These are phyloP conservation scores for Dothideomycetidae sp. DNA, from an alignment of 2,329 filamentous ascomycete genomes.

Conservation along the genomic window DNA sequence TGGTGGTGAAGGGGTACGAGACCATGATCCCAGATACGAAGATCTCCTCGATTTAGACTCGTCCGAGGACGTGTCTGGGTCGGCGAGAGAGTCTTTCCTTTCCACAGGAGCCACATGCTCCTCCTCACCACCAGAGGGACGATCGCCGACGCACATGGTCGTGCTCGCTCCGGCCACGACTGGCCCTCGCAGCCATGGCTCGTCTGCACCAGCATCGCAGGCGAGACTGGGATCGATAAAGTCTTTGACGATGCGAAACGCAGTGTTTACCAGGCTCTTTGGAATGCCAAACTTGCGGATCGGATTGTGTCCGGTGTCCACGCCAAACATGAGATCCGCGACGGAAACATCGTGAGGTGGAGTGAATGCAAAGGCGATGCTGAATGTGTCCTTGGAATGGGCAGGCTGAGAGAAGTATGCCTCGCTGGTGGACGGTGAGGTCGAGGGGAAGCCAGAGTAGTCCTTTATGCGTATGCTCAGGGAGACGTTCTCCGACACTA, in stretches of 20 bases:
- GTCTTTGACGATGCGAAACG: slow-evolving; percentile 74
- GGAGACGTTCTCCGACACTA: slow-evolving; percentile 51
- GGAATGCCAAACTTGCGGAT: slow-evolving; percentile 66
- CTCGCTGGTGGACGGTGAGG: slow-evolving; percentile 48
- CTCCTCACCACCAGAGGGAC: slow-evolving; percentile 15
- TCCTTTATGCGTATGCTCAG: slow-evolving; percentile 63
- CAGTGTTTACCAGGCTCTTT: slow-evolving; percentile 62
- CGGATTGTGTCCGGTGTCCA: slow-evolving; percentile 73
- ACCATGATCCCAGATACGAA: background rate
- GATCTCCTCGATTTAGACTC: background rate
- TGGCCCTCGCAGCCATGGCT: slow-evolving; percentile 74
- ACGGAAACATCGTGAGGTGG: slow-evolving; percentile 52
- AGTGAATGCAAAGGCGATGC: slow-evolving; percentile 63
- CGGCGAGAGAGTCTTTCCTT: background rate
- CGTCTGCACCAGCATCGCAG: slow-evolving; percentile 76
- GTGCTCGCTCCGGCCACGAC: slow-evolving; percentile 19
- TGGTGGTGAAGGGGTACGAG: slow-evolving; percentile 1
- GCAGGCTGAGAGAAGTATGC: slow-evolving; percentile 61
- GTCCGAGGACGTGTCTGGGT: background rate
- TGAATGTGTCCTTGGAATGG: slow-evolving; percentile 68
- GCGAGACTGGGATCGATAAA: slow-evolving; percentile 81
- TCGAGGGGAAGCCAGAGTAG: slow-evolving; percentile 49
- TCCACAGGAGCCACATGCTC: background rate
- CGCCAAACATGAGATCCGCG: slow-evolving; percentile 71
- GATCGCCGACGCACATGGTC: slow-evolving; percentile 6